Evolutionary conservation across 495 filamentous ascomycete species (phyloP), one percentile per base, ranked within the genome.

Genomic region (Xylaria sp.): DNA sequence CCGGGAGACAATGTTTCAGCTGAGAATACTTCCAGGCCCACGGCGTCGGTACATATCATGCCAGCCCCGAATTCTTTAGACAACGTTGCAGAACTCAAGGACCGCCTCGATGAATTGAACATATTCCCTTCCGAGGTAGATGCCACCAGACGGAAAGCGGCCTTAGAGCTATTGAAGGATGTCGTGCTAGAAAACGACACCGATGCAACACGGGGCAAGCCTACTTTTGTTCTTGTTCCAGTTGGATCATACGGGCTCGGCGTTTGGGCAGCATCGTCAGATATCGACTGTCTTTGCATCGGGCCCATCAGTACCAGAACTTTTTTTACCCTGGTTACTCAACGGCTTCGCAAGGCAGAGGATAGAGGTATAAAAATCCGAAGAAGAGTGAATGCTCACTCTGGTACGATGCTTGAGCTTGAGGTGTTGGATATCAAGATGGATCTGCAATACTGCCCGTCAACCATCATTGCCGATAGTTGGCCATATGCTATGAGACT

Each of bases 171-270:
- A 2, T 73, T 90, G 17, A 80, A 83, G 57, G 66, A 74, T 6
- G 76, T 87, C 2, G 58, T 89, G 1, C 33, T 43, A 17, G 69
- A 75, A 15, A 53, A 53, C 6, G 67, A 75, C 31, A 53, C 68
- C 40, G 40, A 2, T 19, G 59, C 59, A 31, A 68, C 52, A 26
- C 78, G 58, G 11, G 75, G 72, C 17, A 75, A 79, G 2, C 73
- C 84, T 26, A 67, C 80, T 4, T 79, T 88, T 33, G 76, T 88
- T 17, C 61, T 90, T 11, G 78, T 83, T 15, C 85, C 88, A 4
- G 86, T 90, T n/a, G 89, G 89, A 0, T 89, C 88, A 31, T 90
- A 89, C 72, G 83, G 81, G n/a, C 80, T 90, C 33, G 86, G 82
- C 5, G 84, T 89, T 33, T 90, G 87, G 82, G 85, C 85, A 21